Base-by-base conservation (phyloP, 2,329 filamentous ascomycete genomes). In the Fonsecaea nubica region DNA sequence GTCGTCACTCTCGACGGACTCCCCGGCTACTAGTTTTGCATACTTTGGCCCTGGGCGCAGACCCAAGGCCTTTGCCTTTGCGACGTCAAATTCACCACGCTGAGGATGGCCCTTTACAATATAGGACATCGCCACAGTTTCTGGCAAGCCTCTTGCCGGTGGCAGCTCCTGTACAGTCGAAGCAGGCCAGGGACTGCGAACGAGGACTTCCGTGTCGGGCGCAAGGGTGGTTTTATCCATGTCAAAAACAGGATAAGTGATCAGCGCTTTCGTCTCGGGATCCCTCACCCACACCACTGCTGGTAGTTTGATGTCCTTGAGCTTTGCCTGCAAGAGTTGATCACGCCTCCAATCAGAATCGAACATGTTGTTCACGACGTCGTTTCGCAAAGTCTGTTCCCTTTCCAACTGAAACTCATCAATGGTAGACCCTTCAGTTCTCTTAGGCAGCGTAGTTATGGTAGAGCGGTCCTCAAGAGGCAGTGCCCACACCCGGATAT, bases 401-500 rank as follows among this genome's bases (percentile, higher is more conserved):
- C 69, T 76, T 71, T 21, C 50, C 33, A 67, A 32, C 21, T 56
- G 61, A 3, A 80, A 75, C 52, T 83, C 83, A 63, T 87, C 84
- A 33, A 85, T 83, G 69, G 50, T 64, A 10, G 36, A 38, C 10
- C 64, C 62, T 78, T 85, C 63, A 83, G 75, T 72, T 84, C 85
- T 63, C 81, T 80, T 21, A 76, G 73, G 58, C 76, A 78, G 33
- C 74, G 73, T 5, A 74, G 68, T 53, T 5, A 15, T 7, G 21
- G 66, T 21, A 53, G 63, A 13, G 66, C 53, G 2, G 25, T 71
- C 63, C 54, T 58, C 75, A 45, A 91, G 78, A 0, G 91, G 86
- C 74, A 98, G 83, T 54, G 92, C 89, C 94, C 94, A 98, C 0
- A 97, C 90, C 65, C 89, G 88, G 63, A 97, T 87, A 69, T 89